These are phyloP conservation scores for Globisporangium sylvaticum DNA, from an alignment of 352 stramenopile species.

Conservation along the genomic window DNA sequence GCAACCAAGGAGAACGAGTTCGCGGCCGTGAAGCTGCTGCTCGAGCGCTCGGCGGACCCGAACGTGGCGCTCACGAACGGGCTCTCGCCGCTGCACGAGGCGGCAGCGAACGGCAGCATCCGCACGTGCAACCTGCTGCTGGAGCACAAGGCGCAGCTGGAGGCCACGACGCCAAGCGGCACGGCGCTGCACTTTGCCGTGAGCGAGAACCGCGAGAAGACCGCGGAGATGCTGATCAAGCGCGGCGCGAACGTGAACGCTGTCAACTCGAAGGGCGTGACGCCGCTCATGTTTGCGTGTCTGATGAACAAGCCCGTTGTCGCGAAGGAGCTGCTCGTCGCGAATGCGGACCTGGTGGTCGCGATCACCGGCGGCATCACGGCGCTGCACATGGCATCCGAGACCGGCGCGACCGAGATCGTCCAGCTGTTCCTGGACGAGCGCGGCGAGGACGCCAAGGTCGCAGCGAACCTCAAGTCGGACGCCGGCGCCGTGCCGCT, in stretches of 20 bases:
- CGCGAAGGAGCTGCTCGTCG: constrained; percentile 48
- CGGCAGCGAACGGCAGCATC: constrained; percentile 62
- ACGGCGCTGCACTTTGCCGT: constrained; percentile 78
- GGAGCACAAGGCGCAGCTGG: constrained; percentile 50
- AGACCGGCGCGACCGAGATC: constrained; percentile 64
- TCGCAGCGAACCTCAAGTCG: constrained; percentile 52
- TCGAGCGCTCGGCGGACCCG: constrained; percentile 51
- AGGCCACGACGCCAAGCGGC: constrained; percentile 64
- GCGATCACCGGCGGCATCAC: constrained; percentile 63
- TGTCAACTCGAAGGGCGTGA: constrained; percentile 64
- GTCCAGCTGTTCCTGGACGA: constrained; percentile 50
- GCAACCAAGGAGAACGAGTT: constrained; percentile 80
- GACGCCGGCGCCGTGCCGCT: constrained; percentile 61
- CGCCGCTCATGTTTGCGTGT: constrained; percentile 66
- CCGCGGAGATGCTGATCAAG: constrained; percentile 52
- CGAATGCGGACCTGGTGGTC: constrained; percentile 42
- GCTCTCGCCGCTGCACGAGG: constrained; percentile 64
- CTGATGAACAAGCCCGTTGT: constrained; percentile 77
- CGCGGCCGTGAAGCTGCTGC: constrained; percentile 51
- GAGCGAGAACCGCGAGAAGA: constrained; percentile 79
- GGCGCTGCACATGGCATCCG: constrained; percentile 69
- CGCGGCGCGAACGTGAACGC: constrained; percentile 63
- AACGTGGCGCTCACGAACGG: constrained; percentile 56
- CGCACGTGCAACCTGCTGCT: constrained; percentile 51
- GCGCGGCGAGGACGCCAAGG: constrained; percentile 40